Base-by-base conservation (phyloP, 768 basidiomycete species). In the Suillus subaureus region DNA sequence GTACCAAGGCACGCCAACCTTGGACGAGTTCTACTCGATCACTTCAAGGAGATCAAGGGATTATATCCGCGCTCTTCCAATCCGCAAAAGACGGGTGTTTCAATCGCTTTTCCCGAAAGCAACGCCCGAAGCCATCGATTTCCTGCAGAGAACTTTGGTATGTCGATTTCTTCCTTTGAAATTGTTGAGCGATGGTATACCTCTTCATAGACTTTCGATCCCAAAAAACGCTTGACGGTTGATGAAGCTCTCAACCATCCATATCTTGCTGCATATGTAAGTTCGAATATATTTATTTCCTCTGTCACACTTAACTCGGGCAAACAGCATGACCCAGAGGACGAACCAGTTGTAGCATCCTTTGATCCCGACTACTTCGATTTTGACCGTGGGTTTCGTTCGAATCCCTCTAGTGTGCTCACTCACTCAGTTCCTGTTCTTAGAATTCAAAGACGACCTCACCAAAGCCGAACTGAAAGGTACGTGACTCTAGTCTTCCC, bases 1-100 rank as follows among this genome's bases (percentile, higher is more conserved):
- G 37, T 51, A 69, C 54, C 72, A 66, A 86, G 86, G 89, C 55
- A 97, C 94, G 1, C 94, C 94, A 1, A 91, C 89, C 43, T 82
- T 96, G 56, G 94, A 96, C 67, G 95, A 96, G 73, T 96, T 94
- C 76, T 92, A 95, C 78, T 88, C 91, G 43, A 96, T 96, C 76
- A 94, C 92, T 2, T 92, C 91, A 6, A 84, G 88, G 57, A 83
- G 93, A 58, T 94, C 92, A 62, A 86, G 92, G 64, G 93, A 96
- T 71, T 96, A 96, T 78, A 89, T 97, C 71, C 89, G 93, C 54
- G 88, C 91, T 7, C 81, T 96, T 65, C 93, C 93, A 54, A 93
- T 96, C 72, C 86, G 90, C 69, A 94, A 91, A 78, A 86, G 85
- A 71, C 82, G 85, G 54, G 80, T 89, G 16, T 93, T 96, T 75